Evolutionary conservation across 805 yeast species (phyloP), one percentile per base, ranked within the genome.

Genomic region (Barnettozyma vustinii): DNA sequence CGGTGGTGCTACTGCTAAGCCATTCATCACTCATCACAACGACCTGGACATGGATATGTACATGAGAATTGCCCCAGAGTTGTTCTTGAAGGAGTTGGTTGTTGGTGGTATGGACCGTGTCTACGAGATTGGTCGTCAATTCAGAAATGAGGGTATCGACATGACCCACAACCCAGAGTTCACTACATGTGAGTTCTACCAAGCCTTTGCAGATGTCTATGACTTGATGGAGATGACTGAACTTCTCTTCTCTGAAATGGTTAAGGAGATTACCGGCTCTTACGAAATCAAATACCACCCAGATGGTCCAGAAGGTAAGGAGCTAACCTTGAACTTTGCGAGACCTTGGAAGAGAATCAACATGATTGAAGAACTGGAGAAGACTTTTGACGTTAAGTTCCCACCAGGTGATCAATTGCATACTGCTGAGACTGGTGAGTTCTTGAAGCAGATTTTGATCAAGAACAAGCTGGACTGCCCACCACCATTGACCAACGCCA

Each of bases 1-100:
- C 52, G 98, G 98, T 69, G 99, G 99, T 74, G 99, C 99, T 59
- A 94, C 98, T 55, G 99, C 99, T 60, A 92, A 90, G 75, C 99
- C 99, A 40, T 92, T 92, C 71, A 75, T 87, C 59, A 94, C 98
- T 48, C 98, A 94, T 68, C 98, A 92, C 75, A 94, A 92, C 66
- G 98, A 94, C 66, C 81, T 94, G 68, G 83, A 88, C 73, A 83
- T 94, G 89, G 94, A 92, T 64, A 86, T 92, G 87, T 92, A 73
- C 76, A 86, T 92, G 96, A 87, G 99, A 80, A 84, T 92, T 72
- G 99, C 99, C 37, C 99, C 99, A 51, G 99, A 92, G 76, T 79
- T 92, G 67, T 92, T 84, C 77, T 80, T 92, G 71, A 92, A 92
- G 74, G 96, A 92, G 77, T 81, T 94, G 60, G 96, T 92, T 57